Base-by-base conservation (phyloP, 345 rosid genomes). In the Moringa oleifera region DNA sequence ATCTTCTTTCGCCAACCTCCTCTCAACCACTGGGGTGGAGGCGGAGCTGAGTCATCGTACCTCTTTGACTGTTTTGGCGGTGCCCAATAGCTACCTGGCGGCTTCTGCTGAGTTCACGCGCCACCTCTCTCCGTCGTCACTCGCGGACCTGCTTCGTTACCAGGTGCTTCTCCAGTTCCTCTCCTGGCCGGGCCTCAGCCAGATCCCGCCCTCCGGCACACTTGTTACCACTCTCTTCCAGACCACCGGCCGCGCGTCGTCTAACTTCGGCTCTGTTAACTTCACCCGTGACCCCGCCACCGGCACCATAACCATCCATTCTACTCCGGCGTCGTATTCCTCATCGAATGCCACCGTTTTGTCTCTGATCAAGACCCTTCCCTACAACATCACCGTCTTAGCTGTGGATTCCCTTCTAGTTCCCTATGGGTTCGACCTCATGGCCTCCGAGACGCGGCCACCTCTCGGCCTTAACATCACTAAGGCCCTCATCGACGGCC, bases 141-240 rank as follows among this genome's bases (percentile, higher is more conserved):
- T 85, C 23, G 86, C 91, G 47, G 96, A 94, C 86, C 85, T 94
- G 78, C 85, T 90, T 71, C 85, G 96, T 62, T 90, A 83, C 80
- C 89, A 94, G 69, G 76, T 90, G 62, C 85, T 94, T 22, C 83
- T 94, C 47, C 88, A 87, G 47, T 94, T 74, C 85, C 66, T 90
- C 71, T 87, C 95, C 25, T 72, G 70, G 68, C 53, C 76, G 18
- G 86, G 80, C 76, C 93, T 94, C 76, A 83, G 64, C 21, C 73
- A 82, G 54, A 72, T 90, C 67, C 79, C 93, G 2, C 73, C 91
- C 0, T 67, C 83, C 0, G 91, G 88, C 2, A 9, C 68, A 55
- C 78, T 83, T 58, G 78, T 88, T 33, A 77, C 95, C 31, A 88
- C 95, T 0, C 91, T 88, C 61, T 81, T 80, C 79, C 95, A 83